Evolutionary conservation across 345 rosid species (phyloP).

Genomic region (Moringa oleifera): DNA sequence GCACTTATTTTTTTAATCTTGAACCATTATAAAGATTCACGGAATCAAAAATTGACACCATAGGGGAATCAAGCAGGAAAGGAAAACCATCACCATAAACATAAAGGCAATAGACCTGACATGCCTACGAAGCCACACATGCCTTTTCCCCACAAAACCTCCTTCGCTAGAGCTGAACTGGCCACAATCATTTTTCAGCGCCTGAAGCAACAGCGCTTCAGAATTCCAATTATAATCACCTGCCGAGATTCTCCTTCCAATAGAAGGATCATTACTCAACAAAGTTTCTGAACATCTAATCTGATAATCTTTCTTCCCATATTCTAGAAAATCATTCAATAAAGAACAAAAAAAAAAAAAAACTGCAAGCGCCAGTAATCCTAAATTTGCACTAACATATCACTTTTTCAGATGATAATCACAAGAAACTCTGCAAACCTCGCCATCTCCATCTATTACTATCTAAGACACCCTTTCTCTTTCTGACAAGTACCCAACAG

Average conservation of each 20-base stretch:
- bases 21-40: too few relatives aligned
- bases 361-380: slow-evolving; percentile 1
- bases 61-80: too few relatives aligned
- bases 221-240: slow-evolving; percentile 39
- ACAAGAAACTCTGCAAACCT: slow-evolving; percentile 12
- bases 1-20: too few relatives aligned
- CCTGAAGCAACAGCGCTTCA: slow-evolving; percentile 31
- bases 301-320: slow-evolving; percentile 33
- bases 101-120: too few relatives aligned
- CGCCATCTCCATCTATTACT: not conserved
- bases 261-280: slow-evolving; percentile 42
- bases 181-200: too few relatives aligned
- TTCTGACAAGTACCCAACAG: slow-evolving; percentile 31
- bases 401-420: not conserved
- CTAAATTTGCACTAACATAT: not conserved
- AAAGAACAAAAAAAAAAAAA: not conserved
- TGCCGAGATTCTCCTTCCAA: slow-evolving; percentile 51
- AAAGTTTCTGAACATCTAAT: slow-evolving; percentile 33
- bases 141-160: too few relatives aligned
- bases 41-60: too few relatives aligned
- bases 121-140: too few relatives aligned
- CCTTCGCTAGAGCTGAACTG: too few relatives aligned
- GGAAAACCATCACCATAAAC: too few relatives aligned
- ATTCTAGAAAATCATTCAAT: not conserved
- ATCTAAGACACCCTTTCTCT: not conserved